A percentile compares a stretch with the other conserved stretches of the same genome.
Conservation (phyloP, 495 filamentous ascomycete species). For the Xylona heveae region DNA sequence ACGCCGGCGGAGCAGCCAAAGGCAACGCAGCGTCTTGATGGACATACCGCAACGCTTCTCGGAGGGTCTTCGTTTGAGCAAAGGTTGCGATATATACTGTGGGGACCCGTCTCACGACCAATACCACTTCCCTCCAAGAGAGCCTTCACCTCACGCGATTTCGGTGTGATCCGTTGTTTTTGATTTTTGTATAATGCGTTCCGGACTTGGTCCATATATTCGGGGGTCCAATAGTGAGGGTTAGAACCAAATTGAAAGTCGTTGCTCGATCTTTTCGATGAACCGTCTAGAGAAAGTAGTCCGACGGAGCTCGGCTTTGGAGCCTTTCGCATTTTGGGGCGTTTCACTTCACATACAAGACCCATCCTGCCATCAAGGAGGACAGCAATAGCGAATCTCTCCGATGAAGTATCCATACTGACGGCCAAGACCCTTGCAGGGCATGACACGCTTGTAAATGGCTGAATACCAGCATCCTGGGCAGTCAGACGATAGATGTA, state of each 20-base stretch:
- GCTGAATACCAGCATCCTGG: conserved; percentile 15
- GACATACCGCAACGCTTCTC: conserved; percentile 45
- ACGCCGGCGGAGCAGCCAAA: conserved; percentile 49
- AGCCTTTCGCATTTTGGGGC: no score
- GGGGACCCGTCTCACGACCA: conserved; percentile 12
- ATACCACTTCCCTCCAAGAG: no score
- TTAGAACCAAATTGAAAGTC: no score
- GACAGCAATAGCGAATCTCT: conserved; percentile 35
- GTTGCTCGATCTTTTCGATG: no score
- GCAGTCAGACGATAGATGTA: conserved; percentile 35
- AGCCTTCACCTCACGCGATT: no score
- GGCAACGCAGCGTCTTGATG: conserved; percentile 43
- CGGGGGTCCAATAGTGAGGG: no score
- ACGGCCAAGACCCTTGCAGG: conserved; percentile 35
- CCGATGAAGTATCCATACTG: conserved; percentile 38
- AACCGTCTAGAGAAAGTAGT: no score
- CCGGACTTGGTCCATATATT: no score
- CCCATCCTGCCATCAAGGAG: conserved; percentile 40
- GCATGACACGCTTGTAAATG: conserved; percentile 34
- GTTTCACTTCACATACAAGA: conserved; percentile 38
- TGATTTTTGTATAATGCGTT: no score
- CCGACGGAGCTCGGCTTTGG: no score
- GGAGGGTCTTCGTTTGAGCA: conserved; percentile 46
- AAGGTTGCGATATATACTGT: conserved; percentile 31
- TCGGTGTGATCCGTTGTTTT: no score